Base-by-base conservation (phyloP, 345 rosid species). In the Melastoma malabathricum region DNA sequence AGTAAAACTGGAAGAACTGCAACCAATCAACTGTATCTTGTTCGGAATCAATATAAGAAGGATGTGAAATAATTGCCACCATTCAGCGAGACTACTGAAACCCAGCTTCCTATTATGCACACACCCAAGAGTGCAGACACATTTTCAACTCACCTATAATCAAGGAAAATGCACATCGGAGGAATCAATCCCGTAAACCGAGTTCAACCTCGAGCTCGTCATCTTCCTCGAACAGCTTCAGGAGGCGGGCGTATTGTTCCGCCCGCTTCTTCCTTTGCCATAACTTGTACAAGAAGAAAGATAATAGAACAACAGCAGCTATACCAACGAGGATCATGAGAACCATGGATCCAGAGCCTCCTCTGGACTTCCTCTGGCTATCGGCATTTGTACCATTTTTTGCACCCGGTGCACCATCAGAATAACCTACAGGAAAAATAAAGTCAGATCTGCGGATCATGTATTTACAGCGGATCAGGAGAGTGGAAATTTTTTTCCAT, bases 261-360 rank as follows among this genome's bases (percentile, higher is more conserved):
- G 88, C 94, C 64, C 97, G 70, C 72, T 88, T 93, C 88, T 88
- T 93, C 86, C 75, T 92, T 61, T 88, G 94, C 95, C 95, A 88
- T 14, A 84, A 59, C 76, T 88, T 88, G 80, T 70, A 83, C 20
- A 93, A 76, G 65, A 79, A 68, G 63, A 83, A 72, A 2, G 79
- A 72, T 64, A 85, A 71, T 65, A 75, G 58, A 9, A 62, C 83
- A 38, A 81, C 63, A 13, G 70, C 79, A 60, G 59, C 74, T 48
- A 88, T 22, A 44, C 62, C 84, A 23, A 83, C 15, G 38, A 78
- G 54, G 59, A 88, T 29, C 46, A 81, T 64, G 46, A 67, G 60
- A 8, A 83, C 66, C 80, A 67, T 56, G 43, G 80, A 47, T 46
- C 88, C 88, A 1, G 72, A 62, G 48, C 63, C 61, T 63, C 61